These are phyloP conservation scores for Cutaneotrichosporon curvatum DNA, from an alignment of 1,284 basidiomycete species.

Conservation along the genomic window DNA sequence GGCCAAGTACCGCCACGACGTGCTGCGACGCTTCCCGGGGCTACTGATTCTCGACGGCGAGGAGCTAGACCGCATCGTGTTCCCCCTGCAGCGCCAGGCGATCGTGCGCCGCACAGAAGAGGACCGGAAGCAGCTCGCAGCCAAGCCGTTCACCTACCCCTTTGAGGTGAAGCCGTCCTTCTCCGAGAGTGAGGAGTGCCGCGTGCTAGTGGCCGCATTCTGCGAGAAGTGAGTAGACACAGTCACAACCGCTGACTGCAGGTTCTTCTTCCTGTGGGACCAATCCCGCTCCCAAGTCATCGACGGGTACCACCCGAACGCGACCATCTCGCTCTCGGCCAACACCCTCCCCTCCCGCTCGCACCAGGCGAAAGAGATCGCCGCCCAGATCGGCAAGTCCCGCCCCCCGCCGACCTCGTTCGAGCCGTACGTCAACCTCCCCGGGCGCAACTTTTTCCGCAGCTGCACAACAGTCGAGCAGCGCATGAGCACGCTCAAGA, in stretches of 20 bases:
- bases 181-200: conserved; percentile 30
- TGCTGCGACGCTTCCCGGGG: conserved; percentile 43
- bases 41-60: conserved; percentile 42
- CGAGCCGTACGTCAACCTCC: conserved; percentile 59
- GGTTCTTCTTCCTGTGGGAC: conserved; percentile 82
- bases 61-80: conserved; percentile 50
- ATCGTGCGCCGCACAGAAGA: conserved; percentile 27
- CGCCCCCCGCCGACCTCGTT: conserved; percentile 67
- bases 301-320: conserved; percentile 70
- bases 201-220: conserved; percentile 46
- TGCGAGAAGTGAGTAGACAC: conserved; percentile 17
- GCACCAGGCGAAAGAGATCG: conserved; percentile 17
- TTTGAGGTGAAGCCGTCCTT: conserved; percentile 32
- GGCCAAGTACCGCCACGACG: conserved; percentile 37
- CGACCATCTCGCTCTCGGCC: conserved; percentile 80
- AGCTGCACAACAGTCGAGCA: conserved; percentile 58
- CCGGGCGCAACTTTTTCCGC: conserved; percentile 70
- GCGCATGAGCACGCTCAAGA: conserved; percentile 62
- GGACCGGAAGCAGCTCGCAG: conserved; percentile 24
- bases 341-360: conserved; percentile 73
- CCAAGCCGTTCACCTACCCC: conserved; percentile 37
- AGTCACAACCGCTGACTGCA: conserved; percentile 31
- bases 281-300: conserved; percentile 60
- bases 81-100: conserved; percentile 38
- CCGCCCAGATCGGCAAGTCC: conserved; percentile 50